Evolutionary conservation across 2,329 filamentous ascomycete genomes (phyloP).

Genomic region (Alternaria hordeiaustralica): DNA sequence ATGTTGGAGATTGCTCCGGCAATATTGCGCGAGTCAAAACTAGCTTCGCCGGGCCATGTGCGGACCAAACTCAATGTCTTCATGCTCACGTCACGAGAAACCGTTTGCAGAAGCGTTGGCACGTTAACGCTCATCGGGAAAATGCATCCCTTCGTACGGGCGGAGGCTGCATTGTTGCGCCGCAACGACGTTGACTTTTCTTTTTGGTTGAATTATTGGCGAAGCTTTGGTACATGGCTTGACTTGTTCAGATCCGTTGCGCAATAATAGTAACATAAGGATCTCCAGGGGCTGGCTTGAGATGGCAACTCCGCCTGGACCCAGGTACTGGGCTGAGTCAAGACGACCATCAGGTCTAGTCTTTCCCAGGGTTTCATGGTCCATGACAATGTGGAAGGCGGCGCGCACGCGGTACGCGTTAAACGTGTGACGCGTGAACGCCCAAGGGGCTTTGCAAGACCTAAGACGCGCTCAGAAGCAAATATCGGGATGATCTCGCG

Average conservation of each 20-base stretch:
- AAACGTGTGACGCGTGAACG: slow-evolving; percentile 13
- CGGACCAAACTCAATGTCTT: slow-evolving; percentile 12
- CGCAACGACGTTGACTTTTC: background rate
- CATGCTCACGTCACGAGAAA: slow-evolving; percentile 16
- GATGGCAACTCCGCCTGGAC: background rate
- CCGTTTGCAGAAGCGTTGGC: slow-evolving; percentile 14
- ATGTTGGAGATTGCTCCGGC: slow-evolving; percentile 9
- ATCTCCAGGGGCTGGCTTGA: slow-evolving; percentile 1
- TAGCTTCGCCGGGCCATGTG: slow-evolving; percentile 11
- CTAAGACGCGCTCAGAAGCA: slow-evolving; percentile 15
- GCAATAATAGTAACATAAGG: slow-evolving; percentile 4
- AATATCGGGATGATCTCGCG: slow-evolving; percentile 20
- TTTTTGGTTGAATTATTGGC: background rate
- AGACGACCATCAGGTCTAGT: background rate
- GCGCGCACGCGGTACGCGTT: slow-evolving; percentile 17
- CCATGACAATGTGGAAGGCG: slow-evolving; percentile 3
- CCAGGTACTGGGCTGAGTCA: background rate
- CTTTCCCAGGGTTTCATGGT: slow-evolving; percentile 9
- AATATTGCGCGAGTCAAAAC: slow-evolving; percentile 16
- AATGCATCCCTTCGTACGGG: background rate
- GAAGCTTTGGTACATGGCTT: background rate
- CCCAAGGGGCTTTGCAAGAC: slow-evolving; percentile 9
- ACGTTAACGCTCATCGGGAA: slow-evolving; percentile 3
- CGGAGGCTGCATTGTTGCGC: background rate
- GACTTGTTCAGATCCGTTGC: background rate